phyloP scores from a whole-genome alignment of 352 stramenopile species.

The Phytophthora pini region DNA sequence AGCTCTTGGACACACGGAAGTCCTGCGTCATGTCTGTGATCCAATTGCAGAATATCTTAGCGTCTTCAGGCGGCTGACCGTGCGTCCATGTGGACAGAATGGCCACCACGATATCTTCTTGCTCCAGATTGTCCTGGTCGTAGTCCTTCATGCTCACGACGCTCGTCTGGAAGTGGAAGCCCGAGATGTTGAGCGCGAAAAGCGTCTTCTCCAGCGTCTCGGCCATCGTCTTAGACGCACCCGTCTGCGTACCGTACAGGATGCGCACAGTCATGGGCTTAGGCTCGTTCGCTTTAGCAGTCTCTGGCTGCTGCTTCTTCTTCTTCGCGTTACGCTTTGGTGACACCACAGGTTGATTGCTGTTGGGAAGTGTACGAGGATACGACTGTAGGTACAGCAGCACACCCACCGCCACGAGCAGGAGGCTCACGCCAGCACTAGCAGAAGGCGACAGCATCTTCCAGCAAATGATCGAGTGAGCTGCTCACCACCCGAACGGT shows the following conservation, averaged over 20 bases:
- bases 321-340: conserved; percentile 30
- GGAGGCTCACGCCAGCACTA: conserved; percentile 46
- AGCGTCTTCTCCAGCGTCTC: conserved; percentile 78
- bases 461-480: conserved; percentile 14
- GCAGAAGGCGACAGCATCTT: conserved; percentile 45
- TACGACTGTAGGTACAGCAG: conserved; percentile 44
- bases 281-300: conserved; percentile 13
- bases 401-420: conserved; percentile 61
- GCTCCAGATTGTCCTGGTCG: conserved; percentile 91
- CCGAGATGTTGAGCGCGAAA: conserved; percentile 81
- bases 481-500: conserved; percentile 32
- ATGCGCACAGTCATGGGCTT: conserved; percentile 76
- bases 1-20: conserved; percentile 89
- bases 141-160: conserved; percentile 91
- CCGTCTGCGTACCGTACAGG: conserved; percentile 88
- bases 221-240: conserved; percentile 79
- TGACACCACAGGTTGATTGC: conserved; percentile 8
- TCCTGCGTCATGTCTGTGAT: conserved; percentile 90
- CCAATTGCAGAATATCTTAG: conserved; percentile 84
- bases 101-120: conserved; percentile 83
- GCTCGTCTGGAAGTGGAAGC: conserved; percentile 84
- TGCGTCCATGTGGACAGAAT: conserved; percentile 90
- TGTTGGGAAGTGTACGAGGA: conserved; percentile 20
- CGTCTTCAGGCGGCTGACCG: conserved; percentile 76
- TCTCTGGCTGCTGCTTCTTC: conserved; percentile 18